Base-by-base conservation (phyloP, 2,329 filamentous ascomycete species). In the Dryadomyces quercus-mongolicae region DNA sequence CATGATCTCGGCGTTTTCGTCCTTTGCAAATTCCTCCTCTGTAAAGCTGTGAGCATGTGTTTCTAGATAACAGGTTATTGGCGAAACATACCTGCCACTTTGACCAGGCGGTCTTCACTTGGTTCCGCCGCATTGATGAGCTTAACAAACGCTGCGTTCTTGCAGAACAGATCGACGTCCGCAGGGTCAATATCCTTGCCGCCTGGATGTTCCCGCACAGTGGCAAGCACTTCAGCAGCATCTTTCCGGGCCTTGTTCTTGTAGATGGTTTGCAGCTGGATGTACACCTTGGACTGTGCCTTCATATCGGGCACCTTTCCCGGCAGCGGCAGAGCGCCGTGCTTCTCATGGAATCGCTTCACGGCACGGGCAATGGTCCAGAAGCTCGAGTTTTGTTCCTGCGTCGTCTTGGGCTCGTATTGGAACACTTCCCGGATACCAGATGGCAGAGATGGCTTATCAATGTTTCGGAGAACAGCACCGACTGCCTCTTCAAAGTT, bases 261-360 rank as follows among this genome's bases (percentile, higher is more conserved):
- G 79, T 97, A 98, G 56, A 97, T 81, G 62, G 87, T 92, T 66
- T 97, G 93, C 13, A 98, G 77, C 62, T 84, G 77, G 60, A 98
- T 85, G 71, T 98, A 98, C 58, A 94, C 86, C 54, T 77, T 81
- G 3, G 91, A 95, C 65, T 92, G 81, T 2, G 93, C 90, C 72
- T 98, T 98, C 93, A 98, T 98, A 67, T 98, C 93, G 1, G 94
- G 93, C 1, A 98, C 74, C 3, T 85, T 83, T 13, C 93, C 94
- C 0, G 91, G 85, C 0, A 98, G 74, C 16, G 93, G 93, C 5
- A 98, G 76, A 31, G 84, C 77, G 8, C 76, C 71, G 65, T 96
- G 82, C 54, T 81, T 81, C 10, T 78, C 68, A 67, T 92, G 84
- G 67, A 98, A 98, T 20, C 77, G 65, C 57, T 82, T 82, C 54